Base-by-base conservation (phyloP, 306 rosid genomes). In the Inga oerstediana region DNA sequence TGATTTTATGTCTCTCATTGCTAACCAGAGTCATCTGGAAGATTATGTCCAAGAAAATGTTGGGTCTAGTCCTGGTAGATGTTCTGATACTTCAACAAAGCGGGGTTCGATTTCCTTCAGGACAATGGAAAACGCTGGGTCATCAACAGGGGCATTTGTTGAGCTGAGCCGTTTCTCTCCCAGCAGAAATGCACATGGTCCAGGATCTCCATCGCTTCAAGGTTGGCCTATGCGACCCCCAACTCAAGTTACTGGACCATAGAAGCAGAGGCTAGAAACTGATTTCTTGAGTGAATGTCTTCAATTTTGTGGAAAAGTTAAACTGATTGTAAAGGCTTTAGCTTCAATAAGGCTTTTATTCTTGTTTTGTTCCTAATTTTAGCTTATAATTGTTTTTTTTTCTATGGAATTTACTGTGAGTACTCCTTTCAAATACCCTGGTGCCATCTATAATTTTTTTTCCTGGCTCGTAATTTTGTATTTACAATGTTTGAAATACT, bases 81-180 rank as follows among this genome's bases (percentile, higher is more conserved):
- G 75, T 83, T 92, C 98, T 35, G 91, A 95, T 87, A 90, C 85
- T 45, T 93, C 99, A 16, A 86, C 92, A 14, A 93, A 92, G 86
- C 87, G 94, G 39, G 99, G 98, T 51, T 95, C 99, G 2, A 93
- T 95, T 80, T 95, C 99, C 49, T 93, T 95, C 77, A 87, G 94
- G 59, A 84, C 99, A 52, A 70, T 85, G 54, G 94, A 82, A 37
- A 93, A 87, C 54, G 93, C 86, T 85, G 94, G 86, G 65, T 72
- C 92, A 80, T 88, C 97, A 43, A 86, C 92, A 32, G 96, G 90
- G 64, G 76, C 94, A 80, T 96, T 91, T 86, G 97, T 96, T 79
- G 99, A 96, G 78, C 86, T 96, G 19, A 96, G 99, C 82, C 97
- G 92, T 48, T 93, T 96, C 83, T 96, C 99, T 77, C 96, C 98